Percentiles rank a stretch among this genome's conserved stretches.
phyloP scores from a whole-genome alignment of 441 rosid species.

The Corymbia citriodora region DNA sequence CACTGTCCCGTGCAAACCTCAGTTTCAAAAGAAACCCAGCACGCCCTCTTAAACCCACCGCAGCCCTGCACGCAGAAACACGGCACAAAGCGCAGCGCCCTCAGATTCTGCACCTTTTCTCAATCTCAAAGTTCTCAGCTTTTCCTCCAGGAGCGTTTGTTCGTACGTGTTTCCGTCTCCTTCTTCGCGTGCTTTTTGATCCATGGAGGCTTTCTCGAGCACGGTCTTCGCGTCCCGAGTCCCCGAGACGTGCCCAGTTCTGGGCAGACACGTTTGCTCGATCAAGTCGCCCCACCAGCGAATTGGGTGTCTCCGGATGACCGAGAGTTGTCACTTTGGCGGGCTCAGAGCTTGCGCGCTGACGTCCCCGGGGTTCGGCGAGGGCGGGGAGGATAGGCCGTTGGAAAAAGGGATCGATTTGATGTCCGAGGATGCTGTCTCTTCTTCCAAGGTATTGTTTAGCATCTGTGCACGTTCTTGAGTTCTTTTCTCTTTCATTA shows the following conservation, averaged over 20 bases:
- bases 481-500: neutral
- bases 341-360: slow-evolving; percentile 38
- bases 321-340: slow-evolving; percentile 20
- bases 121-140: neutral
- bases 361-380: slow-evolving; percentile 32
- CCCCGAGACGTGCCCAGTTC: slow-evolving; percentile 14
- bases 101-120: neutral
- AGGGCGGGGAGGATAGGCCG: slow-evolving; percentile 41
- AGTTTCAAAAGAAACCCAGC: neutral
- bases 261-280: slow-evolving; percentile 16
- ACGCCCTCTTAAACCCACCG: neutral
- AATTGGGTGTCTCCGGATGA: slow-evolving; percentile 39
- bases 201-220: slow-evolving; percentile 60
- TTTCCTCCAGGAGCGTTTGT: neutral
- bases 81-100: neutral
- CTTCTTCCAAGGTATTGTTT: slow-evolving; percentile 45
- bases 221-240: slow-evolving; percentile 24
- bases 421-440: slow-evolving; percentile 35
- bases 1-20: neutral
- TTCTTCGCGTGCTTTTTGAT: neutral
- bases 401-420: slow-evolving; percentile 31
- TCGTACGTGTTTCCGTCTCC: neutral
- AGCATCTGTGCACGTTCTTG: neutral
- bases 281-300: slow-evolving; percentile 22
- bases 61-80: neutral